Conservation (phyloP, 116 monocot genomes). For the Zostera marina region DNA sequence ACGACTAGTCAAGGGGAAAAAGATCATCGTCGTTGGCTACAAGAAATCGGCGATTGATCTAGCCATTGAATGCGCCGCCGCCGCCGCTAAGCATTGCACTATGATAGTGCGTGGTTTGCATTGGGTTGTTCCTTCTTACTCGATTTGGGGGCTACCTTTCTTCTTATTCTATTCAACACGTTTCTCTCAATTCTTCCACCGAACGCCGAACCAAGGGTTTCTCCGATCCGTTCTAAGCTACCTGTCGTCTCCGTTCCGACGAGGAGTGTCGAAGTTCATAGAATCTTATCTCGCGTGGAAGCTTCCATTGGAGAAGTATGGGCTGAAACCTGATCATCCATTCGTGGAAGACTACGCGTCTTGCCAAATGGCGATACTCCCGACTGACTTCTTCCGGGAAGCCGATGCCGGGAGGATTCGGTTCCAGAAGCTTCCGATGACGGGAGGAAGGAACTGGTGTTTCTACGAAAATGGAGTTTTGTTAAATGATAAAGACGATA, state of each 20-base stretch:
- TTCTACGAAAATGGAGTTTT: constrained; percentile 48
- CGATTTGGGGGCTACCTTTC: constrained; percentile 83
- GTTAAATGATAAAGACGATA: constrained; percentile 19
- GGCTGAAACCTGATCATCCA: constrained; percentile 52
- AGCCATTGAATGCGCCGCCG: constrained; percentile 37
- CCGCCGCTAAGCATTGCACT: constrained; percentile 53
- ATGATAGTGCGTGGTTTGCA: constrained; percentile 71
- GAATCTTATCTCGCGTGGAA: constrained; percentile 74
- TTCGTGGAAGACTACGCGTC: constrained; percentile 74
- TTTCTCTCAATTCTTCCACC: constrained; percentile 64
- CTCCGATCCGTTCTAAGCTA: constrained; percentile 42
- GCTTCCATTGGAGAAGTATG: constrained; percentile 59
- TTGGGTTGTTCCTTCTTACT: constrained; percentile 86
- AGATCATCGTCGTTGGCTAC: constrained; percentile 42
- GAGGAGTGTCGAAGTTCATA: constrained; percentile 47
- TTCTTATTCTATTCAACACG: constrained; percentile 67
- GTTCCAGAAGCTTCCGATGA: constrained; percentile 33
- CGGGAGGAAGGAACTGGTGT: constrained; percentile 37
- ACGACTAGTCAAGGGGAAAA: constrained; percentile 39
- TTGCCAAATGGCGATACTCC: constrained; percentile 76
- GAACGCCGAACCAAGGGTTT: constrained; percentile 50
- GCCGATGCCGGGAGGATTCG: constrained; percentile 52
- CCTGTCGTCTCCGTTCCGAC: constrained; percentile 47
- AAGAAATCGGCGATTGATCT: constrained; percentile 57
- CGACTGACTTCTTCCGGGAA: constrained; percentile 61